Conservation (phyloP, 2,329 filamentous ascomycete genomes). For the Verticillium albo-atrum region DNA sequence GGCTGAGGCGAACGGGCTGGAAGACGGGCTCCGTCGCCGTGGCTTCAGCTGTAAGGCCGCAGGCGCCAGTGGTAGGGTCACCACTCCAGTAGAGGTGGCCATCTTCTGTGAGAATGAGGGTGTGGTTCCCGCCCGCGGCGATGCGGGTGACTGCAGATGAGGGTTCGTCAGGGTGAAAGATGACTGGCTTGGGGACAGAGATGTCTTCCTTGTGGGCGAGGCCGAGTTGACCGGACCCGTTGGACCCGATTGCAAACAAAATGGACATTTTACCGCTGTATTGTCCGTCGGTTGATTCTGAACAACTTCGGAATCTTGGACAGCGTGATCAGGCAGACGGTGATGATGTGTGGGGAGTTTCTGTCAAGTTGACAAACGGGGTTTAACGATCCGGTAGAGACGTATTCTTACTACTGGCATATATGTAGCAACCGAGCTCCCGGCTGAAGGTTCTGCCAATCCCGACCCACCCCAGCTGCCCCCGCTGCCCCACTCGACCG, state of each 20-base stretch:
- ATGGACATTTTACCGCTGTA: slow-evolving; percentile 34
- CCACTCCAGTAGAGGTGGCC: slow-evolving; percentile 64
- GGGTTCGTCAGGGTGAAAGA: slow-evolving; percentile 44
- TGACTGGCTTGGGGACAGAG: slow-evolving; percentile 57
- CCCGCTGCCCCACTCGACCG: neutral
- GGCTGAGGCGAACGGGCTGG: slow-evolving; percentile 29
- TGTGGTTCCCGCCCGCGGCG: slow-evolving; percentile 80
- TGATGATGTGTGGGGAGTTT: neutral
- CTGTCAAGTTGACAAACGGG: neutral
- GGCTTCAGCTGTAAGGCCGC: slow-evolving; percentile 34
- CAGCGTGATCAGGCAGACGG: neutral
- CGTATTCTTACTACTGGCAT: neutral
- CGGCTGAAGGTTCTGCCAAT: neutral
- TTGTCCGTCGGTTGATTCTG: neutral
- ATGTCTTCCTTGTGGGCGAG: slow-evolving; percentile 69
- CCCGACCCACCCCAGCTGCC: neutral
- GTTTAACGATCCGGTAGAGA: neutral
- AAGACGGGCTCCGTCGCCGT: slow-evolving; percentile 30
- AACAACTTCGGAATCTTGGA: too few species aligned
- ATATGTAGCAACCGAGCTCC: neutral
- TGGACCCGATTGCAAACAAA: slow-evolving; percentile 69
- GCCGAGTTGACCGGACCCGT: slow-evolving; percentile 71
- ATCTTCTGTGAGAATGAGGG: slow-evolving; percentile 60
- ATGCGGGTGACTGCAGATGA: slow-evolving; percentile 31
- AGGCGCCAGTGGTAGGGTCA: slow-evolving; percentile 49